phyloP scores from a whole-genome alignment of 139 green algal genomes.

The Micractinium conductrix region DNA sequence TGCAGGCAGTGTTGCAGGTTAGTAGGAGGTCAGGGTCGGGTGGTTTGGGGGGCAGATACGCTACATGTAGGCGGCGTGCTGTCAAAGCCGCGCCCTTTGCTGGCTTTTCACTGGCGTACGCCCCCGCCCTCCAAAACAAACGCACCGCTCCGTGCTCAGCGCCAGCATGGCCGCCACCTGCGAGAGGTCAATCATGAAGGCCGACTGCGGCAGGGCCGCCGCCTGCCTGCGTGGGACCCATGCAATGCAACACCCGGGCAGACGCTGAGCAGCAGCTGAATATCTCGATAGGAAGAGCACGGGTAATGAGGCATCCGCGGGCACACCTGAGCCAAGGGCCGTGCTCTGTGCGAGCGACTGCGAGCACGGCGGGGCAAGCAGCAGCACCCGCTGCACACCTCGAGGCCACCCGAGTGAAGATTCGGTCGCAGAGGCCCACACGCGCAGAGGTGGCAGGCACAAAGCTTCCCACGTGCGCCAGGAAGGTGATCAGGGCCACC shows the following conservation, averaged over 20 bases:
- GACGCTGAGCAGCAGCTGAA: too few relatives aligned
- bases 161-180: constrained; percentile 83
- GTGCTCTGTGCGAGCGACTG: too few relatives aligned
- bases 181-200: constrained; percentile 87
- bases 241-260: too few relatives aligned
- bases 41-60: too few relatives aligned
- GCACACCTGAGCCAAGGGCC: too few relatives aligned
- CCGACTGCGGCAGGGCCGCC: constrained; percentile 47
- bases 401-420: constrained; percentile 74
- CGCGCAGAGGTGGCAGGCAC: constrained; percentile 48
- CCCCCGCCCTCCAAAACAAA: not conserved
- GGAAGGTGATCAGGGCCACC: constrained; percentile 91
- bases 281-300: too few relatives aligned
- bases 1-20: not conserved
- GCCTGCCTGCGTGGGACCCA: constrained; percentile 57
- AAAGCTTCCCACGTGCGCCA: constrained; percentile 73
- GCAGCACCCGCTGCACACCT: too few relatives aligned
- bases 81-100: not conserved
- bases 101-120: too few relatives aligned
- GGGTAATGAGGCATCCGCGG: too few relatives aligned
- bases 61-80: too few relatives aligned
- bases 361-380: too few relatives aligned
- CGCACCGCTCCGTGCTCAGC: constrained; percentile 58
- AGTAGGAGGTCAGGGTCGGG: too few relatives aligned
- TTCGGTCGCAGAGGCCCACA: constrained; percentile 87